Conservation (phyloP, 768 basidiomycete genomes). For the Termitomyces sp. region DNA sequence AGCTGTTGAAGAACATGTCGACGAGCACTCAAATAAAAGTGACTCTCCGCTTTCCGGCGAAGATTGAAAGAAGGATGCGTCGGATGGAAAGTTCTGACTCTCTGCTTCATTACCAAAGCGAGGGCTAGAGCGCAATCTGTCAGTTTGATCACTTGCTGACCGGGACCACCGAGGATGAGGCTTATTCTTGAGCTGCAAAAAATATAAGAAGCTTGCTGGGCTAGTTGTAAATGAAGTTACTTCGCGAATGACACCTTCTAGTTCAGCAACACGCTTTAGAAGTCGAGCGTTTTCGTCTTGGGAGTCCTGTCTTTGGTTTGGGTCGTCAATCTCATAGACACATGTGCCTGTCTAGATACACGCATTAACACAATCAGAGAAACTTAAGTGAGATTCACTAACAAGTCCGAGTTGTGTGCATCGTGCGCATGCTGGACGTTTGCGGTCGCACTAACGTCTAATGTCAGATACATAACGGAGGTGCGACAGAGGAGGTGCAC, state of each 20-base stretch:
- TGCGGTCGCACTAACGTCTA: conserved; percentile 38
- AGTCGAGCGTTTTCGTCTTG: conserved; percentile 64
- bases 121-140: conserved; percentile 21
- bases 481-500: conserved; percentile 23
- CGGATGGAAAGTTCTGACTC: conserved; percentile 13
- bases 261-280: conserved; percentile 71
- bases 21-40: conserved; percentile 6
- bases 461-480: neutral
- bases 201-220: conserved; percentile 19
- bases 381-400: conserved; percentile 9
- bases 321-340: conserved; percentile 81
- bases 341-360: conserved; percentile 67
- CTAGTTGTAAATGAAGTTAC: conserved; percentile 24
- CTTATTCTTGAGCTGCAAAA: conserved; percentile 59
- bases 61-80: conserved; percentile 23
- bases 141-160: conserved; percentile 31
- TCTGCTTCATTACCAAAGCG: conserved; percentile 15
- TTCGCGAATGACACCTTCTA: conserved; percentile 83
- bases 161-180: conserved; percentile 64
- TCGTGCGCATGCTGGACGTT: conserved; percentile 44
- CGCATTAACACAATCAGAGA: neutral
- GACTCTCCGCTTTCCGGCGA: conserved; percentile 24
- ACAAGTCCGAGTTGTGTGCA: conserved; percentile 49
- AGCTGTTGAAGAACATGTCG: conserved; percentile 10
- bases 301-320: conserved; percentile 45